Evolutionary conservation across 2,329 filamentous ascomycete species (phyloP).

Genomic region (Ascochyta koolunga): DNA sequence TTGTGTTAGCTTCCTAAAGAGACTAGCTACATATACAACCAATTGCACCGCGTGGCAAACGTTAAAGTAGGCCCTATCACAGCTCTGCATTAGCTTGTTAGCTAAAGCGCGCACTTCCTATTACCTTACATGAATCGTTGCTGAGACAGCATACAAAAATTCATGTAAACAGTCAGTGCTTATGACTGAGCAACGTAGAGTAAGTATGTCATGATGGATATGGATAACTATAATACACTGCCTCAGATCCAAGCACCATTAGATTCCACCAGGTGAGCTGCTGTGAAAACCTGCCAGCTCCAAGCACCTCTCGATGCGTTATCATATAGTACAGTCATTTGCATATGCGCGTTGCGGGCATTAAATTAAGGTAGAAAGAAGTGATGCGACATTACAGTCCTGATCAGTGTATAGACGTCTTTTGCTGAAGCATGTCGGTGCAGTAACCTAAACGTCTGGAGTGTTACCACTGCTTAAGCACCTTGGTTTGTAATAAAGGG

Average conservation of each 20-base stretch:
- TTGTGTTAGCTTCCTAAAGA: no score
- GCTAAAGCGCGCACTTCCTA: no score
- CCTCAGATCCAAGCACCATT: conserved; percentile 8
- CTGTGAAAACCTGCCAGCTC: conserved; percentile 5
- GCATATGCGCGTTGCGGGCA: conserved; percentile 22
- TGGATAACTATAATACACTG: conserved; percentile 10
- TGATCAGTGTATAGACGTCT: not conserved
- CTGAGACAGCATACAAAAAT: not conserved
- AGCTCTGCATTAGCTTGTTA: no score
- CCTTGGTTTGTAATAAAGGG: conserved; percentile 76
- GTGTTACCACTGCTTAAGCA: conserved; percentile 21
- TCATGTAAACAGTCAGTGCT: not conserved
- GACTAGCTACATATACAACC: no score
- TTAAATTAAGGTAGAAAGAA: conserved; percentile 7
- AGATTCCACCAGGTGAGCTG: conserved; percentile 1
- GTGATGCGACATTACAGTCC: not conserved
- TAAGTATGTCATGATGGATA: conserved; percentile 1
- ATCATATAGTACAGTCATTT: conserved; percentile 23
- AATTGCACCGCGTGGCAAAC: no score
- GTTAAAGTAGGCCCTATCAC: no score
- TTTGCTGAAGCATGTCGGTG: not conserved
- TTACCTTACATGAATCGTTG: no score
- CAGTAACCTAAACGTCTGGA: not conserved
- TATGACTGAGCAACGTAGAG: not conserved
- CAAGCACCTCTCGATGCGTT: conserved; percentile 13